Evolutionary conservation across 176 grass and related monocot genomes (phyloP).

Genomic region (Ensete glaucum): DNA sequence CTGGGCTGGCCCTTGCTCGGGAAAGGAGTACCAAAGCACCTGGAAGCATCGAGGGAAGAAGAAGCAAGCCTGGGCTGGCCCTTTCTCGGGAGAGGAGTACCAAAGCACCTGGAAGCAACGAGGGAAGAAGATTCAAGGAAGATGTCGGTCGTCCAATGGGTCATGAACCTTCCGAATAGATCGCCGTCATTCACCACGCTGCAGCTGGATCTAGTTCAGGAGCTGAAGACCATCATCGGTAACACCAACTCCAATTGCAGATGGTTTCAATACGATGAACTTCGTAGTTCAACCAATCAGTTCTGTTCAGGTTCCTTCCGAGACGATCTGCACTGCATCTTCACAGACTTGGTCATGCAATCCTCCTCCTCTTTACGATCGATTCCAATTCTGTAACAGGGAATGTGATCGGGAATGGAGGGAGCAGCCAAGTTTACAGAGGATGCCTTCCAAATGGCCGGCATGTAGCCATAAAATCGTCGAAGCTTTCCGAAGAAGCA

Average conservation of each 20-base stretch:
- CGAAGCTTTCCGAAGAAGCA: constrained; percentile 49
- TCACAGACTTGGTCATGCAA: too few relatives aligned
- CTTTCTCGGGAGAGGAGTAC: constrained; percentile 35
- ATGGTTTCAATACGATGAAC: constrained; percentile 85
- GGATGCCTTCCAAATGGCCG: constrained; percentile 49
- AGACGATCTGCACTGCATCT: too few relatives aligned
- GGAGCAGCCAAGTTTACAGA: constrained; percentile 70
- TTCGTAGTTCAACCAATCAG: constrained; percentile 68
- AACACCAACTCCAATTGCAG: constrained; percentile 41
- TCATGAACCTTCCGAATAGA: constrained; percentile 75
- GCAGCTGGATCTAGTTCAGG: constrained; percentile 26
- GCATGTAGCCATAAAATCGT: constrained; percentile 72
- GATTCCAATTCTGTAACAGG: constrained; percentile 27
- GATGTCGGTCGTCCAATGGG: constrained; percentile 92
- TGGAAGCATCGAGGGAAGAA: not conserved
- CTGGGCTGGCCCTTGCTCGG: constrained; percentile 77
- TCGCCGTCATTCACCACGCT: constrained; percentile 19
- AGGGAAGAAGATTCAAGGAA: constrained; percentile 37
- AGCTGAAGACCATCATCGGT: constrained; percentile 40
- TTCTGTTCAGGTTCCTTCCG: constrained; percentile 55
- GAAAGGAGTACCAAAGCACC: not conserved
- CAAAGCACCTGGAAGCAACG: not conserved
- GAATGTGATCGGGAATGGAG: constrained; percentile 85
- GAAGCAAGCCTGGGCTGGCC: constrained; percentile 46
- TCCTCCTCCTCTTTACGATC: too few relatives aligned